Base-by-base conservation (phyloP, 2,329 filamentous ascomycete genomes). In the Aspergillus costaricaensis region DNA sequence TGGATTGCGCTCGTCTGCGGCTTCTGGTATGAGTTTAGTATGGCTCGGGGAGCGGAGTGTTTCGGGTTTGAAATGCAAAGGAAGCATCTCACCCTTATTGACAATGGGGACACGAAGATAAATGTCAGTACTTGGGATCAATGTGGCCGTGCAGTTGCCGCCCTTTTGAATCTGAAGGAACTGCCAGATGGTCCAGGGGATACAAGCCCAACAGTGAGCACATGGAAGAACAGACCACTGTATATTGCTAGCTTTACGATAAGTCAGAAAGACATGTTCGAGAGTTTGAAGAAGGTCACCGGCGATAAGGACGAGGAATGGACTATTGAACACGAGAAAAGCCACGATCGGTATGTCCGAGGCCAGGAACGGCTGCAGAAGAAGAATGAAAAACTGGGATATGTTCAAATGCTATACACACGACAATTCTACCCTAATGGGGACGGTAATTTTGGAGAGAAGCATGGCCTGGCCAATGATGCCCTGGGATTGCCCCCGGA, bases 191-290 rank as follows among this genome's bases (percentile, higher is more conserved):
- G 55, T 19, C 53, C 57, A 27, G 27, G 43, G 1, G 60, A 62
- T 17, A 21, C 2, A 19, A 54, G 70, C 44, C 65, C 62, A 5
- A 75, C 58, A 86, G 47, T 70, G 73, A 54, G 53, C 5, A 57
- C 62, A 15, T 70, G 62, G 32, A 58, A 58, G 43, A 85, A 87
- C 70, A 77, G 78, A 36, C 63, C 71, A 0, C 67, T 87, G 1
- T 83, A 77, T 63, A 70, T 87, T 25, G 79, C 77, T 3, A 86
- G 83, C 58, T 90, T 88, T 73, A 70, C 74, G 10, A 68, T 86
- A 59, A 85, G 74, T 50, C 88, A 91, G 73, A 78, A 80, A 10
- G 87, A 91, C 27, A 89, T 90, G 79, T 79, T 90, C 39, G 81
- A 83, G 32, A 82, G 81, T 15, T 70, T 87, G 12, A 78, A 86